A percentile compares a stretch with the other conserved stretches of the same genome.
These are phyloP conservation scores for Penicillium oxalicum DNA, from an alignment of 2,329 filamentous ascomycete species.

Conservation along the genomic window DNA sequence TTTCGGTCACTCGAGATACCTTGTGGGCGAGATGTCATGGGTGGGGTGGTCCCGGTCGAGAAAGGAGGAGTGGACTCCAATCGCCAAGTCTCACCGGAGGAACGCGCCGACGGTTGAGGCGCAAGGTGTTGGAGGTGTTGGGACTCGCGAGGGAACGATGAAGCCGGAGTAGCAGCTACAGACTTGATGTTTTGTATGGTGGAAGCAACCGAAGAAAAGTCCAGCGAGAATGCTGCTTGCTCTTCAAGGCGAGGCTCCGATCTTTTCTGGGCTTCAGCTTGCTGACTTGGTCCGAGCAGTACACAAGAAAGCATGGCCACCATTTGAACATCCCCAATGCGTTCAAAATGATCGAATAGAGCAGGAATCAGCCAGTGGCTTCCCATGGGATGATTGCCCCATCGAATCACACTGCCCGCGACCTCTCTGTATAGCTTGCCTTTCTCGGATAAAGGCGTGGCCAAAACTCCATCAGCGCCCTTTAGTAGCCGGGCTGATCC, in stretches of 20 bases:
- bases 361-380: slow-evolving; percentile 51
- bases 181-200: slow-evolving; percentile 39
- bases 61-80: slow-evolving; percentile 47
- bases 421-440: slow-evolving; percentile 32
- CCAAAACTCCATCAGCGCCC: slow-evolving; percentile 45
- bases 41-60: slow-evolving; percentile 50
- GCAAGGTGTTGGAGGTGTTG: slow-evolving; percentile 23
- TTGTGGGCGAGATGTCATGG: slow-evolving; percentile 38
- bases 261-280: slow-evolving; percentile 28
- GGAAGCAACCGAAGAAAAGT: slow-evolving; percentile 42
- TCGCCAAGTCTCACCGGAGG: slow-evolving; percentile 47
- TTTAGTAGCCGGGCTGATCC: slow-evolving; percentile 50
- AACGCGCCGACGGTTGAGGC: slow-evolving; percentile 45
- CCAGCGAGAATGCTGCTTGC: slow-evolving; percentile 40
- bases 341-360: slow-evolving; percentile 56
- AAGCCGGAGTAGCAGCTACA: slow-evolving; percentile 33
- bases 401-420: slow-evolving; percentile 45
- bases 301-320: slow-evolving; percentile 60
- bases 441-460: slow-evolving; percentile 29
- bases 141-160: slow-evolving; percentile 30
- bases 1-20: slow-evolving; percentile 39
- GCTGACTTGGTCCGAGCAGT: slow-evolving; percentile 46
- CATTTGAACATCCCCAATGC: slow-evolving; percentile 58
- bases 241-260: slow-evolving; percentile 37
- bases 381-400: slow-evolving; percentile 54